Conservation (phyloP, 805 yeast species). For the Saccharomycopsis fodiens region DNA sequence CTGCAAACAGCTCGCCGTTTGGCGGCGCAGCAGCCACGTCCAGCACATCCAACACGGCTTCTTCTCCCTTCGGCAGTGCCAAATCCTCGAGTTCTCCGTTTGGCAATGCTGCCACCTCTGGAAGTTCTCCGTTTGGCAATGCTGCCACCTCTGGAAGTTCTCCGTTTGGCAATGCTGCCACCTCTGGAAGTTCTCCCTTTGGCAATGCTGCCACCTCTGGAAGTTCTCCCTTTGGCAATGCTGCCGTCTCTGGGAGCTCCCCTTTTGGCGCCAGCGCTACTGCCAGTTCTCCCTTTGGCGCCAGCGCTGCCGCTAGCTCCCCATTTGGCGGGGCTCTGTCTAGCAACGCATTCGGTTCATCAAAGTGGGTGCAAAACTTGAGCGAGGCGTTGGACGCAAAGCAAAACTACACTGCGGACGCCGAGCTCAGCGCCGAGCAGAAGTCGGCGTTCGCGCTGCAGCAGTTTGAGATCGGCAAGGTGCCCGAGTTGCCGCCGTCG, state of each 20-base stretch:
- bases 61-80: background rate
- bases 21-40: background rate
- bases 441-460: constrained; percentile 40
- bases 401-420: constrained; percentile 25
- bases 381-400: constrained; percentile 23
- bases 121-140: constrained; percentile 4
- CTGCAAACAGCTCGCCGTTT: background rate
- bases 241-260: constrained; percentile 3
- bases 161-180: background rate
- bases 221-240: background rate
- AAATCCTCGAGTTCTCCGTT: background rate
- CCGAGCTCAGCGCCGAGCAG: constrained; percentile 38
- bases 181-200: background rate
- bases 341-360: background rate
- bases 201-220: background rate
- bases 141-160: background rate
- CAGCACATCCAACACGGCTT: background rate
- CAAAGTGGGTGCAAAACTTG: background rate
- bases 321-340: background rate
- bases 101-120: background rate
- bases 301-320: background rate
- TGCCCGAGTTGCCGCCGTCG: constrained; percentile 75
- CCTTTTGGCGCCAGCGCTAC: background rate
- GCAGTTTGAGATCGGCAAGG: constrained; percentile 47
- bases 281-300: background rate